phyloP scores from a whole-genome alignment of 352 stramenopile species.

The Globisporangium echinulatum region DNA sequence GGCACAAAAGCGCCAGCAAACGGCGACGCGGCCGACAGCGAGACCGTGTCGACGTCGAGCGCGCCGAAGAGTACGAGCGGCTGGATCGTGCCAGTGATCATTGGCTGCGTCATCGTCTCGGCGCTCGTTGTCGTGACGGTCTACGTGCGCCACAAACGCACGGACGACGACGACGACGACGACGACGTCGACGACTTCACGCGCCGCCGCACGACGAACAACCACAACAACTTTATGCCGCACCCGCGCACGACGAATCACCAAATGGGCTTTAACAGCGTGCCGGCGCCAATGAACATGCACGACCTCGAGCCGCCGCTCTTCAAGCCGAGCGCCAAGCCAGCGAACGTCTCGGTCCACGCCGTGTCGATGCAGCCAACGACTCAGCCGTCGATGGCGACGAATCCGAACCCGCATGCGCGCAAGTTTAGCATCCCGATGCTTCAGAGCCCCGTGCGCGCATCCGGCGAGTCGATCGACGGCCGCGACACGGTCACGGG shows the following conservation, averaged over 20 bases:
- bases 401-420: not conserved
- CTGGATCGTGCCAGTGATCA: slow-evolving; percentile 55
- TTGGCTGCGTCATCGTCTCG: slow-evolving; percentile 46
- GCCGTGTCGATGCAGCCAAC: slow-evolving; percentile 11
- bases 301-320: slow-evolving; percentile 9
- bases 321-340: slow-evolving; percentile 11
- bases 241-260: not conserved
- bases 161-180: slow-evolving; percentile 42
- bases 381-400: not conserved
- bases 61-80: slow-evolving; percentile 14
- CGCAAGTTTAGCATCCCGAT: slow-evolving; percentile 20
- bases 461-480: slow-evolving; percentile 14
- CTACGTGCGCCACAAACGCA: slow-evolving; percentile 43
- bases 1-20: slow-evolving; percentile 29
- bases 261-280: not conserved
- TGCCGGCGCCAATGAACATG: not conserved
- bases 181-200: slow-evolving; percentile 36
- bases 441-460: slow-evolving; percentile 14
- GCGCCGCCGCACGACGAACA: slow-evolving; percentile 34
- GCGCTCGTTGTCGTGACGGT: slow-evolving; percentile 51
- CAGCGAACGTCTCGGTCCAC: slow-evolving; percentile 12
- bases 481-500: slow-evolving; percentile 10
- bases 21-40: slow-evolving; percentile 11
- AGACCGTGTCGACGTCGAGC: slow-evolving; percentile 15
- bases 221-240: slow-evolving; percentile 22